A percentile compares a stretch with the other conserved stretches of the same genome.
Conservation (phyloP, 2,329 filamentous ascomycete species). For the Penicillium brasilianum region DNA sequence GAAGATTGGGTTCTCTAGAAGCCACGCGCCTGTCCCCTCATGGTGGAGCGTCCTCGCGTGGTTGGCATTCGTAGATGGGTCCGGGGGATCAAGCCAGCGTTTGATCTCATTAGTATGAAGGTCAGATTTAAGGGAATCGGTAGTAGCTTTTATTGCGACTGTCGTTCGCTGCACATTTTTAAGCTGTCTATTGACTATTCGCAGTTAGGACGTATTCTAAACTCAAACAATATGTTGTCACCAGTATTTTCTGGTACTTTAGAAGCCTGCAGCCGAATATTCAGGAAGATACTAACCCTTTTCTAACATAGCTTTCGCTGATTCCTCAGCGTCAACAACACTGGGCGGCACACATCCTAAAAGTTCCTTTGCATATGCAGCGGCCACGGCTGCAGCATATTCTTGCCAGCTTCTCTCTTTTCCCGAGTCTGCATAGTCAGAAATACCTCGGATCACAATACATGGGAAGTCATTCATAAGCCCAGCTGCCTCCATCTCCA, state of each 20-base stretch:
- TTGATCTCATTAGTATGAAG: no score
- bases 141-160: no score
- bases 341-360: constrained; percentile 12
- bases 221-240: neutral
- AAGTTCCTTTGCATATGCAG: constrained; percentile 29
- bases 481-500: constrained; percentile 32
- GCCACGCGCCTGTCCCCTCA: no score
- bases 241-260: neutral
- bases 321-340: neutral
- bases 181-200: no score
- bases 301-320: constrained; percentile 1
- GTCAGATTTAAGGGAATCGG: no score
- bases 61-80: no score
- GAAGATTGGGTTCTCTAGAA: no score
- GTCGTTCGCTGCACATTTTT: no score
- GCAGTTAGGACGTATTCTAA: no score
- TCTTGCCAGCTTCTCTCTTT: constrained; percentile 33
- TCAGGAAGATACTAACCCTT: constrained; percentile 5
- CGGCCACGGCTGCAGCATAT: constrained; percentile 32
- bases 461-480: constrained; percentile 30
- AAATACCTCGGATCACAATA: constrained; percentile 33
- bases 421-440: constrained; percentile 34
- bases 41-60: no score
- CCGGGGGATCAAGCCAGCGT: no score
- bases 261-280: neutral